These are phyloP conservation scores for Xylaria arbuscula DNA, from an alignment of 2,329 filamentous ascomycete genomes.

Conservation along the genomic window DNA sequence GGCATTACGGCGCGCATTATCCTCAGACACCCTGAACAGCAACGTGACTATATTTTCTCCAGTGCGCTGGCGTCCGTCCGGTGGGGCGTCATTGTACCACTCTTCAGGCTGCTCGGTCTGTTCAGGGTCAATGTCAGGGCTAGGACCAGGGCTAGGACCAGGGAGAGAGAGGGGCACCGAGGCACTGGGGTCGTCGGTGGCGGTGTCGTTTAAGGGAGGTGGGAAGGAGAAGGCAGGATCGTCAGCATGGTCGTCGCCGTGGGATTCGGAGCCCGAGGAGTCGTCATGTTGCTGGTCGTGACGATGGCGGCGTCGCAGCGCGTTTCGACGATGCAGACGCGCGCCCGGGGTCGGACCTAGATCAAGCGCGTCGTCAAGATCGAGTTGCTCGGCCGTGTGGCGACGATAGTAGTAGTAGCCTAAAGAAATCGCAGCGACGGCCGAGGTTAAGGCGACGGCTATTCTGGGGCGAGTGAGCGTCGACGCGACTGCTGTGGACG, in stretches of 20 bases:
- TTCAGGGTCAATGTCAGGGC: conserved; percentile 48
- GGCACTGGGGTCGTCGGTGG: conserved; percentile 38
- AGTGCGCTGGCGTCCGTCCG: conserved; percentile 59
- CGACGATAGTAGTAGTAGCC: conserved; percentile 68
- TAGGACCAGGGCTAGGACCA: conserved; percentile 43
- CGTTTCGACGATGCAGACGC: conserved; percentile 73
- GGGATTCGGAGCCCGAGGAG: conserved; percentile 56
- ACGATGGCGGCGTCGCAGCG: conserved; percentile 65
- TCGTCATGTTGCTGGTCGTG: conserved; percentile 52
- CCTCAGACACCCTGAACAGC: conserved; percentile 91
- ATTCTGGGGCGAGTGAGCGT: conserved; percentile 66
- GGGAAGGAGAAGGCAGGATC: conserved; percentile 42
- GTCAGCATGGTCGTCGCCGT: conserved; percentile 58
- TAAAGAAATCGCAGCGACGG: conserved; percentile 66
- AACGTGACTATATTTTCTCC: conserved; percentile 87
- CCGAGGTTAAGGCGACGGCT: conserved; percentile 66
- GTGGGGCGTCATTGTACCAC: conserved; percentile 62
- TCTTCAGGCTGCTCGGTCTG: conserved; percentile 57
- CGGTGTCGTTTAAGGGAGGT: conserved; percentile 53
- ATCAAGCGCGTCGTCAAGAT: conserved; percentile 21
- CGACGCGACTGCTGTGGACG: conserved; percentile 62
- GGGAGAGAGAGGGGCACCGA: conserved; percentile 16
- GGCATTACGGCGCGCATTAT: conserved; percentile 86
- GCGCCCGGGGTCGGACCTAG: conserved; percentile 42
- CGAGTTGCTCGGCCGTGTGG: conserved; percentile 41